Conservation (phyloP, 2,329 filamentous ascomycete genomes). For the Thielaviopsis punctulata region DNA sequence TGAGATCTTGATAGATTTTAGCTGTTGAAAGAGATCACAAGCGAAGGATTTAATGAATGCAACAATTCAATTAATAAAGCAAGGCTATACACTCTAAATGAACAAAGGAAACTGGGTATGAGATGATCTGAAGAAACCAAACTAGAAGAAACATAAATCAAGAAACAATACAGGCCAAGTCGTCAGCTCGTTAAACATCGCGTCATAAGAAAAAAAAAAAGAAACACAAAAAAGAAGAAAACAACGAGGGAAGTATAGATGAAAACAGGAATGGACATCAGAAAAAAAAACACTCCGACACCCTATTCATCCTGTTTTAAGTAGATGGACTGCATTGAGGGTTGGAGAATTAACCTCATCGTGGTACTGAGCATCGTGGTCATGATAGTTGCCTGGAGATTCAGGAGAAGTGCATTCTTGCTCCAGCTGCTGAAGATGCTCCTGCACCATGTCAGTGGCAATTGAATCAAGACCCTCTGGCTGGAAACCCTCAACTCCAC, state of each 20-base stretch:
- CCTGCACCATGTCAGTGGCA: slow-evolving; percentile 31
- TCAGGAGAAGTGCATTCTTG: slow-evolving; percentile 11
- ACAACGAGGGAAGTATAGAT: neutral
- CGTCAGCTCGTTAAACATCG: neutral
- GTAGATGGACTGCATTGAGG: neutral
- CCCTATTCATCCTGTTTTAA: neutral
- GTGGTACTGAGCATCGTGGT: neutral
- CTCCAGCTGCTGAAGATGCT: slow-evolving; percentile 23
- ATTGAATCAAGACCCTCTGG: slow-evolving; percentile 33
- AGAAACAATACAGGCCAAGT: neutral
- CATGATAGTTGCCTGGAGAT: neutral
- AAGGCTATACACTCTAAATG: neutral
- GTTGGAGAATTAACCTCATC: neutral
- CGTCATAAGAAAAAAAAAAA: neutral
- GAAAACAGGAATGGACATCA: neutral
- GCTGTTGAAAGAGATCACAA: no score
- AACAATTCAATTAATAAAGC: neutral
- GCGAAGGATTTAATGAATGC: neutral
- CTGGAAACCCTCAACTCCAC: slow-evolving; percentile 16
- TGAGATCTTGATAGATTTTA: no score
- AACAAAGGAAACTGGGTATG: neutral
- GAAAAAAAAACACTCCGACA: neutral
- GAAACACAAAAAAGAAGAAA: neutral
- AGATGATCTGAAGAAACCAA: neutral
- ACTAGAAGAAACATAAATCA: neutral